Base-by-base conservation (phyloP, 306 rosid species). In the Biancaea sappan region DNA sequence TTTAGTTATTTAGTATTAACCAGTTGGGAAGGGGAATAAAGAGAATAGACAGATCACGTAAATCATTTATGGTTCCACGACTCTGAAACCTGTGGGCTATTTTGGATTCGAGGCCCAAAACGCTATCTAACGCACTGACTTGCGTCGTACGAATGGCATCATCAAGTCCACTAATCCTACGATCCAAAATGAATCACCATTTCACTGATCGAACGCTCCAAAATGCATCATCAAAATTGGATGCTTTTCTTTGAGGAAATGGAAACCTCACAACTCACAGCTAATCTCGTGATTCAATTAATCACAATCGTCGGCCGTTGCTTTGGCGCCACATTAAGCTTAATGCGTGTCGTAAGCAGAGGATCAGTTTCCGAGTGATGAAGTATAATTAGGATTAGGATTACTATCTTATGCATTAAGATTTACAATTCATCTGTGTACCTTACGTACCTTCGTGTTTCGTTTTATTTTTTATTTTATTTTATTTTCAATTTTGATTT, bases 391-490 rank as follows among this genome's bases (percentile, higher is more conserved):
- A 31, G n/a, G 35, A 19, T 66, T 18, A 31, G n/a, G 35, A 6
- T 43, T 72, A 74, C 21, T 21, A n/a, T 10, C 72, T 29, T 66
- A 56, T 71, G 12, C 52, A 52, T 72, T 16, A 15, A 22, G 50
- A 80, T 80, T 75, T 79, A 72, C 66, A 60, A 40, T 73, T 12
- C 34, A 51, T 28, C 62, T 53, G 60, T 13, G 2, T 74, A 19
- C 79, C 62, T 47, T 44, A 18, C 76, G 66, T 65, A 81, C 66
- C 61, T 74, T 69, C 68, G 60, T 41, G 35, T 67, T 25, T 72
- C 71, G n/a, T 75, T 47, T 76, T 24, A 38, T 25, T 26, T 11
- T 35, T 28, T 69, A 2, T 50, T 10, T 1, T 68, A 57, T 31
- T 16, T 14, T 76, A 34, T 56, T 3, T 13, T 9, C 4, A 21